A percentile compares a stretch with the other conserved stretches of the same genome.
Conservation (phyloP, 257 asterid genomes). For the Fraxinus excelsior region DNA sequence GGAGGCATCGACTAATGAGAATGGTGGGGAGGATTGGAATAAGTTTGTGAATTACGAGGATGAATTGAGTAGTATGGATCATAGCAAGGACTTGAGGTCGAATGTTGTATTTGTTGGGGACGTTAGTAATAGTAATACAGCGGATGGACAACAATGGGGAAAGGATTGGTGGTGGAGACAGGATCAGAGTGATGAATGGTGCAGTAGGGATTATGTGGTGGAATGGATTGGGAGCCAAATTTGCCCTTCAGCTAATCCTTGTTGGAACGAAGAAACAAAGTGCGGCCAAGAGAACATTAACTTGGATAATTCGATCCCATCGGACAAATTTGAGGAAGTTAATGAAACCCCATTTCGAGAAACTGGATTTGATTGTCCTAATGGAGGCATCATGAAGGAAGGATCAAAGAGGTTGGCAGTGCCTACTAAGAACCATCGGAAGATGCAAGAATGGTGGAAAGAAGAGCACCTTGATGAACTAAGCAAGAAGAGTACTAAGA, state of each 20-base stretch:
- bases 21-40: slow-evolving; percentile 50
- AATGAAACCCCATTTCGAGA: slow-evolving; percentile 40
- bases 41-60: slow-evolving; percentile 55
- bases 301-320: slow-evolving; percentile 26
- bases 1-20: slow-evolving; percentile 47
- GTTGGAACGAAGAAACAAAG: slow-evolving; percentile 79
- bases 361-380: slow-evolving; percentile 29
- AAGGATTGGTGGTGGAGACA: slow-evolving; percentile 99
- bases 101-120: slow-evolving; percentile 33
- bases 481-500: slow-evolving; percentile 39
- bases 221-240: slow-evolving; percentile 99
- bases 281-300: slow-evolving; percentile 26
- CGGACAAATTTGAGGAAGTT: slow-evolving; percentile 43
- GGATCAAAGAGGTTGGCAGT: slow-evolving; percentile 41
- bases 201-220: slow-evolving; percentile 87
- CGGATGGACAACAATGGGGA: slow-evolving; percentile 71
- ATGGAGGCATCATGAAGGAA: slow-evolving; percentile 35
- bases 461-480: slow-evolving; percentile 75
- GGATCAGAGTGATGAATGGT: slow-evolving; percentile 85
- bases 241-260: slow-evolving; percentile 42
- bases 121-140: slow-evolving; percentile 15
- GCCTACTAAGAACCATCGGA: slow-evolving; percentile 53
- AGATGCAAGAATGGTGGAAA: slow-evolving; percentile 99
- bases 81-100: slow-evolving; percentile 52
- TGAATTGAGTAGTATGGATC: slow-evolving; percentile 52